These are phyloP conservation scores for Tilletia caries DNA, from an alignment of 1,284 basidiomycete species.

Conservation along the genomic window DNA sequence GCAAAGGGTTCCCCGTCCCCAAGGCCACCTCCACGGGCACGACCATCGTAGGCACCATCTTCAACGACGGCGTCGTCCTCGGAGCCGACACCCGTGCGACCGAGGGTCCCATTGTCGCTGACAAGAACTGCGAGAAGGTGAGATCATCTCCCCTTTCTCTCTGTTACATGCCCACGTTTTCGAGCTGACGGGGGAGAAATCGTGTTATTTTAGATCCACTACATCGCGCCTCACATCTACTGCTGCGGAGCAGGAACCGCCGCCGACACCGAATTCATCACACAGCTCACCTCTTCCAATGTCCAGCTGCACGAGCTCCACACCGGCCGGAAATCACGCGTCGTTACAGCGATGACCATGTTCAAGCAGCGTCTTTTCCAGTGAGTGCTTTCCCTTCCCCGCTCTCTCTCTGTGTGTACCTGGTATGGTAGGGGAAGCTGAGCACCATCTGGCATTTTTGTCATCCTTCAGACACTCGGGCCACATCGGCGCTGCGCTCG, in stretches of 20 bases:
- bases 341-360: conserved; percentile 98
- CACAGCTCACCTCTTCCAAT: conserved; percentile 48
- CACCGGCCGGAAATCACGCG: conserved; percentile 60
- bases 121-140: conserved; percentile 99
- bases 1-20: conserved; percentile 62
- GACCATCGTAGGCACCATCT: conserved; percentile 89
- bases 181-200: no score
- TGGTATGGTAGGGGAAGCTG: no score
- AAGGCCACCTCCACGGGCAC: conserved; percentile 71
- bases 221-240: conserved; percentile 65
- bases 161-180: no score
- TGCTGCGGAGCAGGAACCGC: conserved; percentile 99
- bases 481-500: conserved; percentile 88
- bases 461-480: conserved; percentile 80
- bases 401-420: no score
- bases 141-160: no score
- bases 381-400: conserved; percentile 56
- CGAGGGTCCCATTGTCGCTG: conserved; percentile 89
- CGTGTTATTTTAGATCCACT: no score
- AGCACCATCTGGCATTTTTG: no score
- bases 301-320: conserved; percentile 52
- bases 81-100: conserved; percentile 97
- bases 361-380: conserved; percentile 80
- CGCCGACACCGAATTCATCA: conserved; percentile 88
- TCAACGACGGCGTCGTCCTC: conserved; percentile 82